Evolutionary conservation across 1,139 yeast species (phyloP), one percentile per base, ranked within the genome.

Genomic region (Maudiozyma humilis): DNA sequence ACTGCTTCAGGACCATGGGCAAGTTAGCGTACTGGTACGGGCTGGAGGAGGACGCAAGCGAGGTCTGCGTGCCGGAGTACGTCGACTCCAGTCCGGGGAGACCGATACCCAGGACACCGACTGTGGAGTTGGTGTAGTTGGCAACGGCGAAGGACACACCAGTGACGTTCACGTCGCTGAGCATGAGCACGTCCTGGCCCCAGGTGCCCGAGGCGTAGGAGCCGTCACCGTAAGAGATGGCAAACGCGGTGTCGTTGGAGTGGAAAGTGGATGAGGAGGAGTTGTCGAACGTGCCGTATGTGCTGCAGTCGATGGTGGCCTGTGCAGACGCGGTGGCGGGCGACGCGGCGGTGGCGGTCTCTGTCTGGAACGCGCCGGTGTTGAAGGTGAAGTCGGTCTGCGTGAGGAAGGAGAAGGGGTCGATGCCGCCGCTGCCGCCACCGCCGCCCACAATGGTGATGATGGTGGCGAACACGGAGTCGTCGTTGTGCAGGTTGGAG

Each of bases 81-180:
- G 73, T 69, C 10, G 71, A 66, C 57, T 78, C 82, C 47, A 75
- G 62, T 1, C 72, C 76, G 1, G 72, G 63, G 39, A 77, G 69
- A 13, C 83, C 83, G 47, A 80, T 74, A 31, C 86, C 87, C 40
- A 79, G 63, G 23, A 80, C 82, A 43, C 82, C 82, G 44, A 71
- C 70, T 5, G 70, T 60, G 12, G 81, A 73, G 53, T 73, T 73
- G 3, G 82, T 65, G 32, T 60, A 56, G 52, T 72, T 72, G 23
- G 82, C 82, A 17, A 78, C 73, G 2, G 83, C 88, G 52, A 80
- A 71, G 13, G 76, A 70, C 41, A 78, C 63, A 46, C 66, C 62
- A 1, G 66, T 49, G n/a, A 79, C 67, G 17, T 62, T 63, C 13
- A 70, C 64, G 27, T 60, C 67, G 42, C 66, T 64, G 39, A 76